Evolutionary conservation across 1,139 yeast species (phyloP), one percentile per base, ranked within the genome.

Genomic region (Yamadazyma membranifaciens): DNA sequence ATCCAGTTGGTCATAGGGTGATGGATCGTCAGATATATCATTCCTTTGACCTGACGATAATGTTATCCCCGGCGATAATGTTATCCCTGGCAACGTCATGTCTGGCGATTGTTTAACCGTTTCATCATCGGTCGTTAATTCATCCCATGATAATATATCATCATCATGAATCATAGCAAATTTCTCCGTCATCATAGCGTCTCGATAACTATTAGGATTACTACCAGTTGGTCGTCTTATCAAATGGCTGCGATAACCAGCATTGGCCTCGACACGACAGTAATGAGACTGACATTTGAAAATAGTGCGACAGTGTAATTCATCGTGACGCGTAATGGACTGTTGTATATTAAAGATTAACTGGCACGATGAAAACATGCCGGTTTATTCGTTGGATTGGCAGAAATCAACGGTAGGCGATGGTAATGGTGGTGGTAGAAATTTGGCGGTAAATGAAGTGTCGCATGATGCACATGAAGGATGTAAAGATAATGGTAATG

Each of bases 301-400:
- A 14, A 27, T 3, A n/a, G 10, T 25, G 32, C 32, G 32, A 30
- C 32, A 30, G 32, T 9, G 11, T 16, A 16, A 28, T 13, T 12
- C 12, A 13, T 13, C 12, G 12, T 11, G n/a, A 36, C 43, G 41
- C 37, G 36, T 37, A 32, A 78, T 83, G 79, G 72, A 77, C 48
- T 82, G 87, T 2, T 64, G 75, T 38, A 80, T 86, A 3, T 64
- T 83, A 37, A 75, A 87, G 7, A 78, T 85, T 24, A 88, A 84
- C 57, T 87, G 95, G 95, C 95, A 87, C 57, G 81, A 83, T 46
- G 87, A 82, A 43, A 80, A 74, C 49, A 81, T 79, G 57, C 96
- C 98, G 0, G 86, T 92, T 4, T 94, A 91, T 60, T 77, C 91
- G 22, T 81, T 87, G 1, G 81, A 82, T 46, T 84, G 88, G 60